Percentiles rank a stretch among this genome's conserved stretches.
These are phyloP conservation scores for Saturnispora besseyi DNA, from an alignment of 805 yeast genomes.

Conservation along the genomic window DNA sequence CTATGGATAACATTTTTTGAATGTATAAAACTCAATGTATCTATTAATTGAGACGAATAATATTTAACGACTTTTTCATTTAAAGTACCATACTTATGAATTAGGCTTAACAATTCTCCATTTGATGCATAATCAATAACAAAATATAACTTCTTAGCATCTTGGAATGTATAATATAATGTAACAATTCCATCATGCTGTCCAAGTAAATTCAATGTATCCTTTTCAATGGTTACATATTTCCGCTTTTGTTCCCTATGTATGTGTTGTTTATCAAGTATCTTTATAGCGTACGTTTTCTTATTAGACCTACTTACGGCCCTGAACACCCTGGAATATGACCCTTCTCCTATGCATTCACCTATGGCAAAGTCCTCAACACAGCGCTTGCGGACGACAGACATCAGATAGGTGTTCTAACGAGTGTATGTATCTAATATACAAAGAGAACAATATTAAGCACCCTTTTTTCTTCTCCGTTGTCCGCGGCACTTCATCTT, in stretches of 20 bases:
- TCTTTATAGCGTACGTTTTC: conserved; percentile 81
- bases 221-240: conserved; percentile 91
- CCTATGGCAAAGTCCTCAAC: conserved; percentile 88
- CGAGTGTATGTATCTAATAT: neutral
- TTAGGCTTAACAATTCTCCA: conserved; percentile 81
- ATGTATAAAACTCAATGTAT: conserved; percentile 84
- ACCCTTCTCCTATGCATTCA: conserved; percentile 86
- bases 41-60: conserved; percentile 81
- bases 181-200: conserved; percentile 93
- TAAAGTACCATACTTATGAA: conserved; percentile 69
- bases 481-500: neutral
- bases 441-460: neutral
- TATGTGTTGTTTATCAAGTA: conserved; percentile 84
- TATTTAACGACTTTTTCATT: conserved; percentile 69
- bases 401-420: conserved; percentile 15
- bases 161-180: conserved; percentile 90
- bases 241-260: conserved; percentile 91
- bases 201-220: conserved; percentile 78
- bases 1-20: conserved; percentile 85
- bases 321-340: conserved; percentile 86
- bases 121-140: conserved; percentile 91
- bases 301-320: conserved; percentile 71
- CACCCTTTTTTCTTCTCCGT: neutral
- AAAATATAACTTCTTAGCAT: conserved; percentile 75
- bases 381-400: conserved; percentile 34